phyloP scores from a whole-genome alignment of 2,329 filamentous ascomycete genomes.

The Didymella lethalis region DNA sequence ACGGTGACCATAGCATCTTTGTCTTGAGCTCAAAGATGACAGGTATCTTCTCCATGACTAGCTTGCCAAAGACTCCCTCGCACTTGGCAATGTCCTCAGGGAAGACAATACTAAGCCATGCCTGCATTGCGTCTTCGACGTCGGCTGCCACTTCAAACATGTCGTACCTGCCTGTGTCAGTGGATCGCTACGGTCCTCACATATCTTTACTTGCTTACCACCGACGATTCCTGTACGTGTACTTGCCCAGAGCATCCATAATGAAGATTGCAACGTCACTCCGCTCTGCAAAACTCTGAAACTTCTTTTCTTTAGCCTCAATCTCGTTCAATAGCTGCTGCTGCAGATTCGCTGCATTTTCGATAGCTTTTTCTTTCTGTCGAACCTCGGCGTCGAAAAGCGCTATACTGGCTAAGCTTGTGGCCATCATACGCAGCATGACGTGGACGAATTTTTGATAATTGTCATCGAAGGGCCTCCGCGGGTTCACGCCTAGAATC shows the following conservation, averaged over 20 bases:
- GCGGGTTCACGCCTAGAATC: constrained; percentile 51
- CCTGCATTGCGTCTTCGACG: constrained; percentile 29
- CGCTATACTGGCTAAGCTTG: constrained; percentile 51
- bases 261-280: constrained; percentile 54
- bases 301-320: constrained; percentile 43
- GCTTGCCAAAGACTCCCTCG: constrained; percentile 38
- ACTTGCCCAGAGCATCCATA: constrained; percentile 44
- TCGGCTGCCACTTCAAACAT: constrained; percentile 38
- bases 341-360: constrained; percentile 47
- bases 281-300: constrained; percentile 51
- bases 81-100: constrained; percentile 49
- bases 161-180: constrained; percentile 25
- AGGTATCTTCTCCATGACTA: constrained; percentile 43
- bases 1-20: constrained; percentile 47
- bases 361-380: constrained; percentile 46
- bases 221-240: constrained; percentile 52
- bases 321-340: constrained; percentile 47
- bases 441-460: constrained; percentile 52
- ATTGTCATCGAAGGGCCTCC: constrained; percentile 49
- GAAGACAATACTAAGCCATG: constrained; percentile 37
- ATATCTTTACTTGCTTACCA: constrained; percentile 35
- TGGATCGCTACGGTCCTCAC: background rate
- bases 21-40: constrained; percentile 51
- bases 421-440: constrained; percentile 48
- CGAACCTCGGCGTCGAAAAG: constrained; percentile 51